phyloP scores from a whole-genome alignment of 768 basidiomycete genomes.

The Mycena pura region DNA sequence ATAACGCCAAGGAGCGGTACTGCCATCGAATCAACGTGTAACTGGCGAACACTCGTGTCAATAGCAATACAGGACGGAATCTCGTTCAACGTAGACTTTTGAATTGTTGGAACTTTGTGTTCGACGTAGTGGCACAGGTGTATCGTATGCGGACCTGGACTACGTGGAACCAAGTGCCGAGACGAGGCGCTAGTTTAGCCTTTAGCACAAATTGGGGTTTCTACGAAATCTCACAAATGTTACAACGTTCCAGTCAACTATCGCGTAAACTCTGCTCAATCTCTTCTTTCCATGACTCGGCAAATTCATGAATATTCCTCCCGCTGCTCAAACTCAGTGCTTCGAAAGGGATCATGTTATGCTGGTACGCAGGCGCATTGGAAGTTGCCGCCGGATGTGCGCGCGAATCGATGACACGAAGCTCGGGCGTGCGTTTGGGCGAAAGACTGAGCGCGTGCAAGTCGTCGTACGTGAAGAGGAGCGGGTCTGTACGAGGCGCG shows the following conservation, averaged over 20 bases:
- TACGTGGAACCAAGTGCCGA: neutral
- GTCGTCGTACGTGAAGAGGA: constrained; percentile 86
- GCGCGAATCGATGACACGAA: constrained; percentile 76
- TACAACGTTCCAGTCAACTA: neutral
- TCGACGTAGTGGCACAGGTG: neutral
- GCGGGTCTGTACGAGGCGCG: constrained; percentile 82
- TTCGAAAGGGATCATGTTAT: constrained; percentile 93
- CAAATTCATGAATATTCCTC: constrained; percentile 74
- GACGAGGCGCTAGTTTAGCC: too few relatives aligned
- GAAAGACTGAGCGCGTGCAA: constrained; percentile 50
- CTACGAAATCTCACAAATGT: neutral
- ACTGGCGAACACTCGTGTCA: neutral
- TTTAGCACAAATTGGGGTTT: too few relatives aligned
- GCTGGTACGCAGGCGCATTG: constrained; percentile 77
- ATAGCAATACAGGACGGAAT: too few relatives aligned
- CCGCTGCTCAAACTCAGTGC: constrained; percentile 83
- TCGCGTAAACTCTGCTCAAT: constrained; percentile 40
- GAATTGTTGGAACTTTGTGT: too few relatives aligned
- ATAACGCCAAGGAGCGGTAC: constrained; percentile 49
- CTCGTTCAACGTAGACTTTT: constrained; percentile 1
- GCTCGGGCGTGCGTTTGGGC: constrained; percentile 40
- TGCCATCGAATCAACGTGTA: constrained; percentile 1
- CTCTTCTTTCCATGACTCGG: constrained; percentile 65
- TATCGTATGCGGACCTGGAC: neutral
- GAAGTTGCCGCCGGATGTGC: constrained; percentile 71